Conservation (phyloP, 371 early-diverging fungal genomes). For the Parasitella parasitica region DNA sequence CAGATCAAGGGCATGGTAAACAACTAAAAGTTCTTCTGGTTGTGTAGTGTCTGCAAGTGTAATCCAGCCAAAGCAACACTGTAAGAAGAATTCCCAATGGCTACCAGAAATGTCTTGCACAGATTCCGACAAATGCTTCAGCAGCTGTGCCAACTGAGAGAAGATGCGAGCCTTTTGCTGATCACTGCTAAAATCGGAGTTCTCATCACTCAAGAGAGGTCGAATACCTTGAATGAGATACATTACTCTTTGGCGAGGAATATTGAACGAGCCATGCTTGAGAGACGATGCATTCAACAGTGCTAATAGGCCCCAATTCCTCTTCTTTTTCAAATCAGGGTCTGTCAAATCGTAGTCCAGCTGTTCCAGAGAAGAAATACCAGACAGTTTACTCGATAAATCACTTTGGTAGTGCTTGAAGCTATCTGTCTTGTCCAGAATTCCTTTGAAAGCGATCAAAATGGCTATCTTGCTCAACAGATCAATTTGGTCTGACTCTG, state of each 20-base stretch:
- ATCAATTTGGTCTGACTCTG: conserved; percentile 26
- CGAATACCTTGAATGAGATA: conserved; percentile 48
- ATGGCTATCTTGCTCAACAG: conserved; percentile 35
- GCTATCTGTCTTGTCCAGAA: conserved; percentile 11
- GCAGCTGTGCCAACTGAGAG: conserved; percentile 40
- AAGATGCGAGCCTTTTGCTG: conserved; percentile 27
- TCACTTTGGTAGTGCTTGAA: conserved; percentile 43
- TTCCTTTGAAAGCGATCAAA: conserved; percentile 27
- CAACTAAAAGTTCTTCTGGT: conserved; percentile 19
- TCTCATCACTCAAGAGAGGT: conserved; percentile 30
- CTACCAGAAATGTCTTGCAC: conserved; percentile 55
- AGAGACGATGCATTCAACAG: conserved; percentile 40
- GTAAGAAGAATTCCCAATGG: conserved; percentile 60
- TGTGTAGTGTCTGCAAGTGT: conserved; percentile 27
- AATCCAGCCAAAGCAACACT: conserved; percentile 39
- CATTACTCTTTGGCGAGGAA: conserved; percentile 52
- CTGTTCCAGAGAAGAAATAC: conserved; percentile 19
- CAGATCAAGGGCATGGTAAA: conserved; percentile 18
- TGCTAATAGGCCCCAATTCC: conserved; percentile 26
- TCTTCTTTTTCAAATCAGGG: conserved; percentile 17
- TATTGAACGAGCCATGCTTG: conserved; percentile 29
- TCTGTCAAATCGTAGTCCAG: conserved; percentile 20
- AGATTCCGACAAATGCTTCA: conserved; percentile 41
- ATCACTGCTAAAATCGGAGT: conserved; percentile 6
- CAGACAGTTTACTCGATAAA: conserved; percentile 38